Evolutionary conservation across 441 rosid genomes (phyloP).

Genomic region (Lepidium campestre): DNA sequence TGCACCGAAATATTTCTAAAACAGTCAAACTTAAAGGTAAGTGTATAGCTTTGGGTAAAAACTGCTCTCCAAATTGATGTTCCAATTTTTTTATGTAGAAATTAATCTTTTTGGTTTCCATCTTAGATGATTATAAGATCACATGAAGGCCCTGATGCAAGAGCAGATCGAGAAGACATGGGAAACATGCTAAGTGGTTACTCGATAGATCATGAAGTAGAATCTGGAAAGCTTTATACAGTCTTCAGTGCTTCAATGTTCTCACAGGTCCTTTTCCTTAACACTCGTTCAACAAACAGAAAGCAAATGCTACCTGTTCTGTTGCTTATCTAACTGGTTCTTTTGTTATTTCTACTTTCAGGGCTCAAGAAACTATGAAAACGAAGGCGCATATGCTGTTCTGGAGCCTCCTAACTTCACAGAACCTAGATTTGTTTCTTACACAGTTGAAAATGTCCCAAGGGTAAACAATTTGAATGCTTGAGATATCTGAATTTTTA

Average conservation of each 20-base stretch:
- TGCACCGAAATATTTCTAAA: conserved; percentile 33
- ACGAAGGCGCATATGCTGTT: conserved; percentile 37
- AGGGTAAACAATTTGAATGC: conserved; percentile 18
- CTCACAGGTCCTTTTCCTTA: conserved; percentile 25
- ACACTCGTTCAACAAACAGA: background rate
- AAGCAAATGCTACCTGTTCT: background rate
- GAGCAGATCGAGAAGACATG: conserved; percentile 34
- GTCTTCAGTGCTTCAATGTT: conserved; percentile 32
- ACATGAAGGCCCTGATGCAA: conserved; percentile 39
- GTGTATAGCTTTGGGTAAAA: background rate
- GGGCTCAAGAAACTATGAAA: conserved; percentile 32
- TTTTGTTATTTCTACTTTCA: conserved; percentile 1
- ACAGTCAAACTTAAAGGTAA: conserved; percentile 35
- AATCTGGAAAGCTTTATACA: conserved; percentile 34
- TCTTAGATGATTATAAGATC: conserved; percentile 42
- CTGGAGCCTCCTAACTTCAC: conserved; percentile 35
- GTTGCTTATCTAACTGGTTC: background rate
- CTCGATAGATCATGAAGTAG: conserved; percentile 34
- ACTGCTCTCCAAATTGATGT: background rate
- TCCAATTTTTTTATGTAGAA: background rate
- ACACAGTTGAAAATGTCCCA: conserved; percentile 28
- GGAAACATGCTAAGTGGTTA: conserved; percentile 33
- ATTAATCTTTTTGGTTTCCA: background rate
- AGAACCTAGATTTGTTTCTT: conserved; percentile 32
- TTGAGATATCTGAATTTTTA: background rate